phyloP scores from a whole-genome alignment of 192 early-diverging fungal species.

The Entrophospora sp. region DNA sequence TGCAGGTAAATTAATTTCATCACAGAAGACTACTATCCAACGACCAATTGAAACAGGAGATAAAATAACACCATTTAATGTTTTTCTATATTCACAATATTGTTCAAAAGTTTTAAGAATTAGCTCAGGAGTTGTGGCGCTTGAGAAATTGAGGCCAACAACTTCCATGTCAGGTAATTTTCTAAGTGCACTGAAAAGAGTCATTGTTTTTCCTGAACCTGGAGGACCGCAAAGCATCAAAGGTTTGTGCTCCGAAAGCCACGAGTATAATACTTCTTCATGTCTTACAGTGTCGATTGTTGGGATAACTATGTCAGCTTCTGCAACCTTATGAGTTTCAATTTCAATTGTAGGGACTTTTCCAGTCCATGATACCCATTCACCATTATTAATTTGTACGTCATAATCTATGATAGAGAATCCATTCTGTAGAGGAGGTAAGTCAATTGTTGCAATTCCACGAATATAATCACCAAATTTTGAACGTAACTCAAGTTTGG shows the following conservation, averaged over 20 bases:
- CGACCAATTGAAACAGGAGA: constrained; percentile 74
- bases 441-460: constrained; percentile 61
- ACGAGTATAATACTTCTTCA: constrained; percentile 91
- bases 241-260: constrained; percentile 92
- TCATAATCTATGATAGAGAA: constrained; percentile 84
- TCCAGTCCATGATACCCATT: constrained; percentile 85
- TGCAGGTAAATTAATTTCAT: constrained; percentile 98
- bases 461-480: constrained; percentile 77
- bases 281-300: constrained; percentile 97
- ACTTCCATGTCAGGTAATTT: constrained; percentile 94
- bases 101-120: constrained; percentile 95
- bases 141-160: constrained; percentile 97
- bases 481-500: constrained; percentile 59
- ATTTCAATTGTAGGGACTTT: constrained; percentile 93
- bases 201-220: constrained; percentile 99
- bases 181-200: constrained; percentile 89
- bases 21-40: constrained; percentile 99
- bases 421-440: constrained; percentile 43
- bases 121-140: constrained; percentile 92
- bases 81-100: constrained; percentile 96
- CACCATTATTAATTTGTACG: constrained; percentile 65
- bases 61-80: constrained; percentile 80
- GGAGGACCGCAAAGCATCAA: constrained; percentile 97
- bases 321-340: constrained; percentile 83
- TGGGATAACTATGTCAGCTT: constrained; percentile 92